Evolutionary conservation across 1,284 basidiomycete genomes (phyloP).

Genomic region (Coniophora puteana): DNA sequence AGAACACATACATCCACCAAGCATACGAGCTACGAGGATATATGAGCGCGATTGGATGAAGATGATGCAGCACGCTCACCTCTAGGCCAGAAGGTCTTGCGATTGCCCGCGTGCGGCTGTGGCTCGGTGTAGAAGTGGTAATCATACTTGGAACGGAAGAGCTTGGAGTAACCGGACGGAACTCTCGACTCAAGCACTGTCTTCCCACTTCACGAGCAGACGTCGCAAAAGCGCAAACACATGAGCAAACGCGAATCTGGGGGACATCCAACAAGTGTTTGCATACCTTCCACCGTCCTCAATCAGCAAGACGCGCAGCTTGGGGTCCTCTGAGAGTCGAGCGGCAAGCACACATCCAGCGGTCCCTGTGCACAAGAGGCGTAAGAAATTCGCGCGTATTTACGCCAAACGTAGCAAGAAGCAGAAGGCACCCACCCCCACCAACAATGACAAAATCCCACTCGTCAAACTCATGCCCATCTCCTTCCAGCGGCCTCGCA

Average conservation of each 20-base stretch:
- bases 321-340: constrained; percentile 57
- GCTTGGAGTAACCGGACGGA: constrained; percentile 35
- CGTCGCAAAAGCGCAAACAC: no score
- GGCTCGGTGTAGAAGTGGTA: constrained; percentile 54
- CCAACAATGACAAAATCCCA: constrained; percentile 59
- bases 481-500: no score
- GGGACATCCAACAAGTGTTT: not conserved
- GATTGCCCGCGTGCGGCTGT: constrained; percentile 43
- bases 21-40: constrained; percentile 45
- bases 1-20: constrained; percentile 60
- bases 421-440: constrained; percentile 38
- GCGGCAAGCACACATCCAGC: constrained; percentile 67
- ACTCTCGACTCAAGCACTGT: constrained; percentile 35
- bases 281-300: constrained; percentile 64
- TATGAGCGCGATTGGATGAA: constrained; percentile 5
- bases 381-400: no score
- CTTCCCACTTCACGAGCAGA: constrained; percentile 13
- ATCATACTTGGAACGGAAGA: constrained; percentile 43
- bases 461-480: constrained; percentile 22
- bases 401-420: not conserved
- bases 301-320: constrained; percentile 53
- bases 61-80: constrained; percentile 35
- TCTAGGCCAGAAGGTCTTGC: constrained; percentile 55
- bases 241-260: no score
- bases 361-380: constrained; percentile 44